phyloP scores from a whole-genome alignment of 306 rosid genomes.

The Carpinus viminea region DNA sequence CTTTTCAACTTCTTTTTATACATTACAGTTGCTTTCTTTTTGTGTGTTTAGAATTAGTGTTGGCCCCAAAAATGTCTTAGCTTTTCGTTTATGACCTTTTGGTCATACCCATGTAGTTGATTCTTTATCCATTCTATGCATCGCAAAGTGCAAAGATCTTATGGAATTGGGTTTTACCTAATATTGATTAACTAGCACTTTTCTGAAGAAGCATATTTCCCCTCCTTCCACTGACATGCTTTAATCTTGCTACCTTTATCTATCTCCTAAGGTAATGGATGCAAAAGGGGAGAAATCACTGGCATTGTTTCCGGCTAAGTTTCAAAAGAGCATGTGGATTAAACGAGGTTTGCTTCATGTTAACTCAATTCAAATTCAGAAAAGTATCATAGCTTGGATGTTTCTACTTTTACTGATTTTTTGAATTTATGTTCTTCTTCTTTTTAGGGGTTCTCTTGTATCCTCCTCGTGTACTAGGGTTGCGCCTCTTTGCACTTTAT shows the following conservation, averaged over 20 bases:
- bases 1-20: not conserved
- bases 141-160: not conserved
- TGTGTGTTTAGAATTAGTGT: not conserved
- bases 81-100: not conserved
- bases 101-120: not conserved
- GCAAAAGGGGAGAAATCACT: conserved; percentile 61
- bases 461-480: too few relatives aligned
- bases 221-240: not conserved
- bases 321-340: conserved; percentile 93
- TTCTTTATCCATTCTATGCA: not conserved
- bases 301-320: conserved; percentile 89
- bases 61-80: not conserved
- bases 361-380: not conserved
- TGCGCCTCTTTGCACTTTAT: too few relatives aligned
- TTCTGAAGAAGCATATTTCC: too few relatives aligned
- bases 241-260: conserved; percentile 15
- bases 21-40: not conserved
- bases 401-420: too few relatives aligned
- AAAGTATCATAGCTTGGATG: not conserved
- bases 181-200: too few relatives aligned
- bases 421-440: too few relatives aligned
- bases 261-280: conserved; percentile 72
- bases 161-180: too few relatives aligned
- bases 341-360: conserved; percentile 62
- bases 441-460: too few relatives aligned